Evolutionary conservation across 495 filamentous ascomycete species (phyloP), one percentile per base, ranked within the genome.

Genomic region (Aspergillus homomorphus): DNA sequence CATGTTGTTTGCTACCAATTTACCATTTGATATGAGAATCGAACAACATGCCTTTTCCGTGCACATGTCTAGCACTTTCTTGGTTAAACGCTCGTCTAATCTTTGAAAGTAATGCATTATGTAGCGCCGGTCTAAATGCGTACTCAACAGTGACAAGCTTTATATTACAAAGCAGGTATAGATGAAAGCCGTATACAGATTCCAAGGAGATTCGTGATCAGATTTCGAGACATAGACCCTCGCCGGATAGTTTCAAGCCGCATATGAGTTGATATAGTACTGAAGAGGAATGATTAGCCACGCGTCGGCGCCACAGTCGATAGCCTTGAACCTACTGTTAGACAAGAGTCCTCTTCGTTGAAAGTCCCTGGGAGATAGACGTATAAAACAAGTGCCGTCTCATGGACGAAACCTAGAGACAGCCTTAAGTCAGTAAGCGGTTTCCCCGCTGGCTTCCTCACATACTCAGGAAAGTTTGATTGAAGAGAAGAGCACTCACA

Each of bases 361-460:
- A 87, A 84, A 53, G 85, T 87, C 58, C 86, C 79, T 41, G 90
- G 83, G 53, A 97, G 77, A 68, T 93, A 98, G 20, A 98, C 94
- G 66, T 98, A 98, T 3, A 97, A 75, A 21, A 97, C 88, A 51
- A 98, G 68, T 0, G 92, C 93, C 68, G 88, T 88, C n/a, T 92
- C 89, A 63, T 87, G 75, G 54, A 83, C 78, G 55, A 88, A 86
- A 59, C 82, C 83, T 84, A 51, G 4, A 5, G 38, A 45, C 16
- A 54, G 51, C 61, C 45, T 61, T 60, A 12, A 21, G 22, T 52
- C 38, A 45, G 41, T 24, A 6, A 30, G 18, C n/a, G n/a, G n/a
- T n/a, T n/a, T n/a, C n/a, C n/a, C n/a, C n/a, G n/a, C n/a, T n/a
- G 12, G 41, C 18, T 42, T 41, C n/a, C 8, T 6, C n/a, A 21